Percentiles rank a stretch among this genome's conserved stretches.
Conservation (phyloP, 2,329 filamentous ascomycete species). For the Xylaria sp. region DNA sequence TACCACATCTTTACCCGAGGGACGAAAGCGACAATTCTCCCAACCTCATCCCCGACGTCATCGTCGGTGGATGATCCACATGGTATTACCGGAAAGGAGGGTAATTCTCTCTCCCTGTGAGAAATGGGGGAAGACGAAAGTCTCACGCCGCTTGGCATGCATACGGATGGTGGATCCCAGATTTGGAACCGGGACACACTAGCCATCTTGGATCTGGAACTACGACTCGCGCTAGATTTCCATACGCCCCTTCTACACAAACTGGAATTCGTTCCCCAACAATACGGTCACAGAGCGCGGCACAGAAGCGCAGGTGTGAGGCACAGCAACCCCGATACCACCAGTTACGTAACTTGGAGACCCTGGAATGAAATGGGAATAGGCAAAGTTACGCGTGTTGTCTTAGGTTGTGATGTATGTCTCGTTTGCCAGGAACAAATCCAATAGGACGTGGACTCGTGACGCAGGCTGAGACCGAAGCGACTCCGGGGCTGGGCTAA, state of each 20-base stretch:
- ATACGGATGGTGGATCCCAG: conserved; percentile 16
- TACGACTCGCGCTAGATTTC: conserved; percentile 19
- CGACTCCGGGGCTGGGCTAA: not conserved
- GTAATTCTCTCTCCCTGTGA: not conserved
- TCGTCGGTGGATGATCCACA: conserved; percentile 21
- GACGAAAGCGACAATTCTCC: not conserved
- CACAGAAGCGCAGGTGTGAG: conserved; percentile 15
- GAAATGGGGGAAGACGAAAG: conserved; percentile 20
- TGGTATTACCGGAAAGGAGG: conserved; percentile 13
- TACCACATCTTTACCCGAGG: not conserved
- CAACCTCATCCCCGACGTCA: conserved; percentile 15
- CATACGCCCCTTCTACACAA: conserved; percentile 12
- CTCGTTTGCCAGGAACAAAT: not conserved
- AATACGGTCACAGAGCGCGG: conserved; percentile 4
- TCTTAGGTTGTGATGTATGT: not conserved
- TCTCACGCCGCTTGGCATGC: conserved; percentile 25
- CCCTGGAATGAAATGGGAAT: conserved; percentile 7
- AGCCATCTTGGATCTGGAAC: conserved; percentile 11
- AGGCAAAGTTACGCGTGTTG: not conserved
- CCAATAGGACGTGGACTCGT: conserved; percentile 10
- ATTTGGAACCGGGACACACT: conserved; percentile 21
- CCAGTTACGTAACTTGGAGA: conserved; percentile 4
- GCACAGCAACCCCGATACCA: conserved; percentile 22
- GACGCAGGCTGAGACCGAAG: conserved; percentile 1
- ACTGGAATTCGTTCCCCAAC: conserved; percentile 35